phyloP scores from a whole-genome alignment of 2,329 filamentous ascomycete species.

The Colletotrichum sp. region DNA sequence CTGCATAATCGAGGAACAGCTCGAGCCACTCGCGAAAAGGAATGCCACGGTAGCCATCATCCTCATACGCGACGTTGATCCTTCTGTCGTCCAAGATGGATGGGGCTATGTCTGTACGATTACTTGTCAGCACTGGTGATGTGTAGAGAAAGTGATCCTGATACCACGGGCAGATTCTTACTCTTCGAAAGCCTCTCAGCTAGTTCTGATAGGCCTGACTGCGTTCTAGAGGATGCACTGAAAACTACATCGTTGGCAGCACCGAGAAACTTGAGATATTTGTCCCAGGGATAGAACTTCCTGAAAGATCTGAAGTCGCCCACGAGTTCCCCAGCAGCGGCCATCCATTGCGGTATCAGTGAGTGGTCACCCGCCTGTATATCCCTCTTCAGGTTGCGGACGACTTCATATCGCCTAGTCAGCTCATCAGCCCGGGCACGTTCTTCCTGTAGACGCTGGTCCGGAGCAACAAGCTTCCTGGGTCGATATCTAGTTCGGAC shows the following conservation, averaged over 20 bases:
- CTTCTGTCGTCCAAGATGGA: conserved; percentile 12
- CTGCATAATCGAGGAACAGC: conserved; percentile 85
- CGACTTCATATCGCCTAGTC: conserved; percentile 46
- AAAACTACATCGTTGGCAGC: conserved; percentile 22
- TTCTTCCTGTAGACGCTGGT: conserved; percentile 49
- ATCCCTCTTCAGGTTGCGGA: conserved; percentile 45
- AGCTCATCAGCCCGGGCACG: conserved; percentile 43
- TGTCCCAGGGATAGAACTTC: conserved; percentile 71
- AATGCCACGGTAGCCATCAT: conserved; percentile 72
- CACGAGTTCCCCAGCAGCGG: conserved; percentile 62
- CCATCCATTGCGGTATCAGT: conserved; percentile 60
- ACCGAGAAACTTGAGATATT: conserved; percentile 65
- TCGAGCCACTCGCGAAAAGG: conserved; percentile 87
- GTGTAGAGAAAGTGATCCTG: background rate
- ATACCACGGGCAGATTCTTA: conserved; percentile 39
- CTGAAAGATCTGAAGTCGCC: conserved; percentile 69
- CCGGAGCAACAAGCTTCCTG: conserved; percentile 49
- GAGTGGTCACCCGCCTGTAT: conserved; percentile 47
- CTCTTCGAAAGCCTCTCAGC: conserved; percentile 60
- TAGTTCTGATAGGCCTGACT: conserved; percentile 42
- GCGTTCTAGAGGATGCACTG: conserved; percentile 18
- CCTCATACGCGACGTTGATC: conserved; percentile 37
- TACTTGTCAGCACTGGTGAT: background rate
- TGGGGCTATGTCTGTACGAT: conserved; percentile 35
- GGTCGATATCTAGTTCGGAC: conserved; percentile 44